A percentile compares a stretch with the other conserved stretches of the same genome.
phyloP scores from a whole-genome alignment of 2,329 filamentous ascomycete genomes.

The Alternaria rosae region DNA sequence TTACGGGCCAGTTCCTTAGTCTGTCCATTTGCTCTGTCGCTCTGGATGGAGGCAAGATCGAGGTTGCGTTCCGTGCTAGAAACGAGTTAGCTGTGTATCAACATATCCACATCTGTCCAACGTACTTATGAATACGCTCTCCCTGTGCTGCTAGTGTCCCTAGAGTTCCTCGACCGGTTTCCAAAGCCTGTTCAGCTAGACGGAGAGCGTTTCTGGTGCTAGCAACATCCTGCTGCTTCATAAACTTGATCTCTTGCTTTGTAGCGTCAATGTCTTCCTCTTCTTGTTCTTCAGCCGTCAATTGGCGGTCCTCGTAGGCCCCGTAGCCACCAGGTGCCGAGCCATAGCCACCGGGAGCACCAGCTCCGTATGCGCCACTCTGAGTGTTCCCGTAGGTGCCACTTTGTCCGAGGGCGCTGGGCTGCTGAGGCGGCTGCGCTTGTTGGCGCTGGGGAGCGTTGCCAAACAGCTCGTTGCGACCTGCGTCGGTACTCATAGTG shows the following conservation, averaged over 20 bases:
- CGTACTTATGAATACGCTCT: constrained; percentile 46
- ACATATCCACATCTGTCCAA: neutral
- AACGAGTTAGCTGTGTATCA: constrained; percentile 40
- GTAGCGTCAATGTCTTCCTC: constrained; percentile 75
- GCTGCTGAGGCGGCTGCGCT: constrained; percentile 49
- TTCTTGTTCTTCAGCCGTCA: constrained; percentile 81
- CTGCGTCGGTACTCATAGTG: constrained; percentile 57
- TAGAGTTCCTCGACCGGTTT: constrained; percentile 65
- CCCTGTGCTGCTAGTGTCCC: constrained; percentile 43
- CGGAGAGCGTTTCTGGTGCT: constrained; percentile 69
- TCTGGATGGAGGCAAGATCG: constrained; percentile 79
- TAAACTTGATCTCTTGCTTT: constrained; percentile 75
- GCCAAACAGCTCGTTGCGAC: constrained; percentile 71
- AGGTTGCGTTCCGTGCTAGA: constrained; percentile 71
- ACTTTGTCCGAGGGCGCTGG: constrained; percentile 23
- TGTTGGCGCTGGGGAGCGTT: constrained; percentile 61
- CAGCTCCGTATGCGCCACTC: constrained; percentile 31
- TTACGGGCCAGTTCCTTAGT: constrained; percentile 78
- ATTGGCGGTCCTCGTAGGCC: constrained; percentile 71
- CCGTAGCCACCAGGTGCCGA: constrained; percentile 51
- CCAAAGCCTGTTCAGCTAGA: constrained; percentile 72
- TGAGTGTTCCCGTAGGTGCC: constrained; percentile 32
- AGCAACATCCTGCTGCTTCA: constrained; percentile 76
- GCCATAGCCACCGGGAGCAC: constrained; percentile 30
- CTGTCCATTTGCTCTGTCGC: constrained; percentile 79